phyloP scores from a whole-genome alignment of 805 yeast genomes.

The Scheffersomyces stipitis region DNA sequence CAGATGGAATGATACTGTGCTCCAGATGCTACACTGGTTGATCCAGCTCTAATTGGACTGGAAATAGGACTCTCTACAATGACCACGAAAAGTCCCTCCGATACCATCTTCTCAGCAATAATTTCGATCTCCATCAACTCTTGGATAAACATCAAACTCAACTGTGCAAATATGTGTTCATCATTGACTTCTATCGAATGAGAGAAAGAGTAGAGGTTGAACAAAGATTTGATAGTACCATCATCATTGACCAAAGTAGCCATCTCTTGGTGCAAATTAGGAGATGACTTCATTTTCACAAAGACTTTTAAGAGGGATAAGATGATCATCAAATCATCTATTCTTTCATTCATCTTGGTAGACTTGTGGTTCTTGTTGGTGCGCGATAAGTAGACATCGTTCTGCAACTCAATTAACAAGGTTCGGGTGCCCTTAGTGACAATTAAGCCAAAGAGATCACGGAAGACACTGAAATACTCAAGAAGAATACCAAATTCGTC shows the following conservation, averaged over 20 bases:
- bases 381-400: conserved; percentile 47
- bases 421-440: conserved; percentile 66
- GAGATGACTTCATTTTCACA: conserved; percentile 48
- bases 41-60: conserved; percentile 62
- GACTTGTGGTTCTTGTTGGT: conserved; percentile 33
- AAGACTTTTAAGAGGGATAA: conserved; percentile 64
- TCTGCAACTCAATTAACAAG: conserved; percentile 57
- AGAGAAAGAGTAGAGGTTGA: conserved; percentile 67
- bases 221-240: conserved; percentile 60
- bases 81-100: conserved; percentile 61
- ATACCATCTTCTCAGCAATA: conserved; percentile 66
- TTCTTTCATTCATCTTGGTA: conserved; percentile 43
- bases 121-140: conserved; percentile 62
- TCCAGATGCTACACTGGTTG: conserved; percentile 48
- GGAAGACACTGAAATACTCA: conserved; percentile 50
- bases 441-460: conserved; percentile 60
- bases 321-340: conserved; percentile 65
- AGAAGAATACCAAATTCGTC: conserved; percentile 40
- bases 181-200: conserved; percentile 58
- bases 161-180: conserved; percentile 71
- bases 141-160: conserved; percentile 64
- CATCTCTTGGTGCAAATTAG: conserved; percentile 47
- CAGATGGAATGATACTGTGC: conserved; percentile 73
- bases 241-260: conserved; percentile 53
- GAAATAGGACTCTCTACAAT: conserved; percentile 77